These are phyloP conservation scores for Dipodascus albidus DNA, from an alignment of 805 yeast species.

Conservation along the genomic window DNA sequence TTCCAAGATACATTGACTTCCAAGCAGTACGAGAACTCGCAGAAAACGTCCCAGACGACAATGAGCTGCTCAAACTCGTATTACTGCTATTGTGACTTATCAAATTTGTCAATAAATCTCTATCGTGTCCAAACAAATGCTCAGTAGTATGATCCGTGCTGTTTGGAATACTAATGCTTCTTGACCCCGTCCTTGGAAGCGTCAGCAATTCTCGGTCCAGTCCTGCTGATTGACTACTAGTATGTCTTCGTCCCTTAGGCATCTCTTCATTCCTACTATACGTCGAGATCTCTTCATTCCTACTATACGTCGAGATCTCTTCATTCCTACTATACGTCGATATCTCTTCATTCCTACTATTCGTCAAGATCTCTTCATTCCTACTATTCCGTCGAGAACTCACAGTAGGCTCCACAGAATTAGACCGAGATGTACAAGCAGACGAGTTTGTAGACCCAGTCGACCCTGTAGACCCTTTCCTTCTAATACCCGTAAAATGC, in stretches of 20 bases:
- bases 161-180: background rate
- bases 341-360: background rate
- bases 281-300: background rate
- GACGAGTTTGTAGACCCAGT: background rate
- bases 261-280: background rate
- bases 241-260: background rate
- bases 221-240: background rate
- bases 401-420: background rate
- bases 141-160: background rate
- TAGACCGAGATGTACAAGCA: background rate
- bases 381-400: background rate
- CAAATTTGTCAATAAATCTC: background rate
- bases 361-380: background rate
- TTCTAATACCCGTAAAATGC: conserved; percentile 10
- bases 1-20: background rate
- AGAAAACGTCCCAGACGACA: background rate
- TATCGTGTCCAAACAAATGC: background rate
- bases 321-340: background rate
- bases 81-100: background rate
- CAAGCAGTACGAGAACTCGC: background rate
- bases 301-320: background rate
- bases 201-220: background rate
- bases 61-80: background rate
- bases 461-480: conserved; percentile 1
- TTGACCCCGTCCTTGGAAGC: background rate